Conservation (phyloP, 139 green algal species). For the Auxenochlorella pyrenoidosa region DNA sequence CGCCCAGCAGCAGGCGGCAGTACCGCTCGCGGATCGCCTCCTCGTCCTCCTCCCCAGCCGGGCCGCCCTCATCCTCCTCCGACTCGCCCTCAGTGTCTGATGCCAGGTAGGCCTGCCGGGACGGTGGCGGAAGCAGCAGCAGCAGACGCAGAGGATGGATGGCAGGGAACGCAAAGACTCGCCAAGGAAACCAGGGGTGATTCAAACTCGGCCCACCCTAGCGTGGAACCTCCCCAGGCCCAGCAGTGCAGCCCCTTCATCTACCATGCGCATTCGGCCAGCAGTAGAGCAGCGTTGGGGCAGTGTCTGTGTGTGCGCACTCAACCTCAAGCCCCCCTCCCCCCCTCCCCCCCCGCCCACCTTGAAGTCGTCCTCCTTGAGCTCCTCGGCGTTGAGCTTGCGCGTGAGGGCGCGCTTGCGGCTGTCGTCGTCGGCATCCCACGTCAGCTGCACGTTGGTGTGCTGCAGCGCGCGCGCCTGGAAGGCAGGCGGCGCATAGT, state of each 20-base stretch:
- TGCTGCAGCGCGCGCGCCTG: conserved; percentile 88
- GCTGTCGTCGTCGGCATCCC: conserved; percentile 88
- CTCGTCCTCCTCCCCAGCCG: conserved; percentile 53
- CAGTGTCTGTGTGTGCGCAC: no score
- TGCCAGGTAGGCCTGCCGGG: conserved; percentile 50
- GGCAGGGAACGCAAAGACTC: neutral
- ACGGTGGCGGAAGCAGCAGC: neutral
- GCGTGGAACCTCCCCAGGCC: no score
- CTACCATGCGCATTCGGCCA: no score
- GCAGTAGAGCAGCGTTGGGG: no score
- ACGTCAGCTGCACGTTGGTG: conserved; percentile 91
- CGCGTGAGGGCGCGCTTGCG: conserved; percentile 63
- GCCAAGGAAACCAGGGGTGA: no score
- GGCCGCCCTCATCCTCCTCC: conserved; percentile 44
- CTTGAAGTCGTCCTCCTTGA: conserved; percentile 92
- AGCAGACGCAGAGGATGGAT: neutral
- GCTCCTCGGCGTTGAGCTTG: conserved; percentile 80
- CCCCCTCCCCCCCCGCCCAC: conserved; percentile 15
- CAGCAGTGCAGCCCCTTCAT: no score
- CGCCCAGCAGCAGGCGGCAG: conserved; percentile 55
- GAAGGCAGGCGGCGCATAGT: conserved; percentile 83
- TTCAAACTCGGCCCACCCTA: no score
- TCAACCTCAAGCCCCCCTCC: neutral
- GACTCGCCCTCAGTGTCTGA: conserved; percentile 45
- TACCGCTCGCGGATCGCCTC: conserved; percentile 60